Base-by-base conservation (phyloP, 2,329 filamentous ascomycete genomes). In the Stagonosporopsis tanaceti region DNA sequence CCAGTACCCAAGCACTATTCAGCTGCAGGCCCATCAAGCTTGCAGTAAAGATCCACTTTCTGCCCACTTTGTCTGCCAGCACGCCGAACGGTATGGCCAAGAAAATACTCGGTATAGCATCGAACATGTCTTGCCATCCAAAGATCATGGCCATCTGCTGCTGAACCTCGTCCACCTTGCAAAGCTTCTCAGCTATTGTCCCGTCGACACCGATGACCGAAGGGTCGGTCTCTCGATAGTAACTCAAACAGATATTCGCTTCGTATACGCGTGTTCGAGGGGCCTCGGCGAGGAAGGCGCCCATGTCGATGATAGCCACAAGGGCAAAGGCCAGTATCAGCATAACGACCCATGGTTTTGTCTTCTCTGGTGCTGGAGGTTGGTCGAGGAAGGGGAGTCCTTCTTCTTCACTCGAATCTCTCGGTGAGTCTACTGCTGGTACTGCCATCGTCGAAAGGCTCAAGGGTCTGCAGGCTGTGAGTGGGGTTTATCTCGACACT, bases 221-320 rank as follows among this genome's bases (percentile, higher is more conserved):
- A 17, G 79, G 74, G 53, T 83, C 79, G 44, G 76, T 67, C 28
- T 70, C 62, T 34, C 71, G 50, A 60, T 79, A 84, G 65, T 80
- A 79, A 32, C 77, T 72, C 20, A 78, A 73, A 64, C 81, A 84
- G 32, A 80, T 75, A 47, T 83, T 82, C 22, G 77, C 74, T 62
- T 84, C 82, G 68, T 75, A 81, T 37, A 84, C 77, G 47, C 81
- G 78, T 6, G 79, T 81, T 63, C 76, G 75, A 3, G 81, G 80
- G 0, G 80, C 76, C 15, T 77, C 71, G 22, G 77, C 67, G 54
- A 83, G 78, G 57, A 77, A 78, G 9, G 77, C 72, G 27, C 80
- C 81, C 14, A 81, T 69, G 57, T 83, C 80, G 57, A 81, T 70
- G 25, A 82, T 76, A 32, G 75, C 66, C 58, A 82, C 75, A 24